Conservation (phyloP, 441 rosid species). For the Bruguiera hainesii region DNA sequence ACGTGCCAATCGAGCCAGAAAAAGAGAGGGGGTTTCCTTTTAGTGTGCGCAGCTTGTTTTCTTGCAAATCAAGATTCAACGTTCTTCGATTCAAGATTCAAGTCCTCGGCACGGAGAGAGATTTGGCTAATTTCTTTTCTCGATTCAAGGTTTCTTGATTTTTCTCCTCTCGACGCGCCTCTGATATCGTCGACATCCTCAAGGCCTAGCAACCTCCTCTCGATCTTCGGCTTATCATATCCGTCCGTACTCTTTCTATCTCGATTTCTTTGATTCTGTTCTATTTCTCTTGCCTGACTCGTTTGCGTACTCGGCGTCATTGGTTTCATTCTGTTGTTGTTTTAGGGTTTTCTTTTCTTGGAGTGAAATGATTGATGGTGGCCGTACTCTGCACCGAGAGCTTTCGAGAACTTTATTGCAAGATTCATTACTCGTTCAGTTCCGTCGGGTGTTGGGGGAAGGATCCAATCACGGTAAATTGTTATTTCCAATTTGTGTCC, state of each 20-base stretch:
- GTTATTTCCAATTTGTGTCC: background rate
- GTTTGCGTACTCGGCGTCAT: too few relatives aligned
- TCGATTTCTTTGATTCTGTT: background rate
- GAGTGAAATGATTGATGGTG: too few relatives aligned
- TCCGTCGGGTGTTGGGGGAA: slow-evolving; percentile 92
- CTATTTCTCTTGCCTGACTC: background rate
- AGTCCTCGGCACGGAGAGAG: too few relatives aligned
- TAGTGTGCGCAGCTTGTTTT: too few relatives aligned
- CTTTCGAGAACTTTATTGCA: background rate
- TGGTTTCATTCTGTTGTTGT: background rate
- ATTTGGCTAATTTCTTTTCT: too few relatives aligned
- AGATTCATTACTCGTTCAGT: slow-evolving; percentile 56
- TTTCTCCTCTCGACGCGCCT: slow-evolving; percentile 30
- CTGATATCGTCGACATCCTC: slow-evolving; percentile 95
- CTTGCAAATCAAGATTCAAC: too few relatives aligned
- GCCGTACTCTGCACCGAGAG: background rate
- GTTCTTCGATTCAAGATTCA: too few relatives aligned
- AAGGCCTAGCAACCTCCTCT: slow-evolving; percentile 99
- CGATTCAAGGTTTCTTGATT: too few relatives aligned
- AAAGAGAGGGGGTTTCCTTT: too few relatives aligned
- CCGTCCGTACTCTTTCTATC: slow-evolving; percentile 40
- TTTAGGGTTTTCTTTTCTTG: too few relatives aligned
- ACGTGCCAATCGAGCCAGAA: too few relatives aligned
- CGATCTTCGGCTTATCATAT: slow-evolving; percentile 94
- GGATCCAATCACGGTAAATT: slow-evolving; percentile 87